Percentiles rank a stretch among this genome's conserved stretches.
These are phyloP conservation scores for Agrostemma githago DNA, from an alignment of 148 eudicot genomes.

Conservation along the genomic window DNA sequence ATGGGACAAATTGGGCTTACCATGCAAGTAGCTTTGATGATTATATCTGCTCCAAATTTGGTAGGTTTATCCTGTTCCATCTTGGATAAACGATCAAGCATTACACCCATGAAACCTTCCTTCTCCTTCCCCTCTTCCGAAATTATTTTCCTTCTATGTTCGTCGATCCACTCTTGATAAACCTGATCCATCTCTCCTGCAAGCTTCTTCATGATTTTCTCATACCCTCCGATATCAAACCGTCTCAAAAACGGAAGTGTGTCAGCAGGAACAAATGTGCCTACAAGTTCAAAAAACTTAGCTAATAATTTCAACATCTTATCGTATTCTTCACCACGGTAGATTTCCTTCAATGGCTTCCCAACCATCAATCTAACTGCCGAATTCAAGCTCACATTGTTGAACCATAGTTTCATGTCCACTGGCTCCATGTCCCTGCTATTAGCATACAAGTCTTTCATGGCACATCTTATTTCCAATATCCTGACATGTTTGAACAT, in stretches of 20 bases:
- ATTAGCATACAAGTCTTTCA: not conserved
- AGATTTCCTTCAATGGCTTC: not conserved
- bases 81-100: slow-evolving; percentile 21
- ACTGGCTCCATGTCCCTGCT: not conserved
- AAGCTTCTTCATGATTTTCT: not conserved
- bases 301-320: not conserved
- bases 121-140: slow-evolving; percentile 5
- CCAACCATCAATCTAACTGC: not conserved
- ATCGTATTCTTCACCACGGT: not conserved
- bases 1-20: slow-evolving; percentile 9
- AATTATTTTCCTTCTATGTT: slow-evolving; percentile 17
- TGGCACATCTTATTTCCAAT: slow-evolving; percentile 22
- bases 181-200: not conserved
- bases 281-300: not conserved
- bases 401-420: not conserved
- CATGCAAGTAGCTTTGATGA: slow-evolving; percentile 30
- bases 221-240: not conserved
- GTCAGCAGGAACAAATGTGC: not conserved
- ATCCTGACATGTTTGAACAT: slow-evolving; percentile 23
- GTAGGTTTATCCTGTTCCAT: slow-evolving; percentile 1
- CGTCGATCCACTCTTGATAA: slow-evolving; percentile 22
- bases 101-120: slow-evolving; percentile 26
- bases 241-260: not conserved
- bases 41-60: slow-evolving; percentile 17
- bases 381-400: not conserved